A percentile compares a stretch with the other conserved stretches of the same genome.
These are phyloP conservation scores for Penicillium digitatum DNA, from an alignment of 2,329 filamentous ascomycete species.

Conservation along the genomic window DNA sequence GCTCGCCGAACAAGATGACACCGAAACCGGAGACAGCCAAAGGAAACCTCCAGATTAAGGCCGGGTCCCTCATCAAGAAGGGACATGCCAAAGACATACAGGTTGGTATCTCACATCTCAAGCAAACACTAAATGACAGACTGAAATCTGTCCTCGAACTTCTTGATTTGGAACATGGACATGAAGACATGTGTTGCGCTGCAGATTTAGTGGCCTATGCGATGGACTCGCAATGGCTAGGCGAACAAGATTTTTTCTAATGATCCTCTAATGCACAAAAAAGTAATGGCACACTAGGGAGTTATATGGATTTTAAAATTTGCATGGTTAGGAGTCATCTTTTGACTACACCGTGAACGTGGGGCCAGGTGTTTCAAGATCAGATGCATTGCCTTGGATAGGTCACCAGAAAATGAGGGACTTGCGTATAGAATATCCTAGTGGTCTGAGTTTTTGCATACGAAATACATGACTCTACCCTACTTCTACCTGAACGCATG, in stretches of 20 bases:
- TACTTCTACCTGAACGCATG: background rate
- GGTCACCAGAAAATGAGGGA: background rate
- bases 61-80: slow-evolving; percentile 3
- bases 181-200: slow-evolving; percentile 42
- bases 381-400: background rate
- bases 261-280: background rate
- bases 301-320: background rate
- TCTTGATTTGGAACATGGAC: slow-evolving; percentile 37
- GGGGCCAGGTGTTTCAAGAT: background rate
- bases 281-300: background rate
- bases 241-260: slow-evolving; percentile 39
- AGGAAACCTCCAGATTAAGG: background rate
- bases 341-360: background rate
- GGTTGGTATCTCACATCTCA: slow-evolving; percentile 21
- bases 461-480: background rate
- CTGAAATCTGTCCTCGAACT: slow-evolving; percentile 34
- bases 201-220: slow-evolving; percentile 44
- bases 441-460: background rate
- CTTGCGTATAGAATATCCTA: background rate
- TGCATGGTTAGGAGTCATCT: background rate
- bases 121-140: slow-evolving; percentile 32
- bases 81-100: slow-evolving; percentile 13
- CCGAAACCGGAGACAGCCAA: slow-evolving; percentile 3
- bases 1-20: slow-evolving; percentile 31
- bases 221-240: slow-evolving; percentile 42